Conservation (phyloP, 192 early-diverging fungal genomes). For the Dissophora ornata region DNA sequence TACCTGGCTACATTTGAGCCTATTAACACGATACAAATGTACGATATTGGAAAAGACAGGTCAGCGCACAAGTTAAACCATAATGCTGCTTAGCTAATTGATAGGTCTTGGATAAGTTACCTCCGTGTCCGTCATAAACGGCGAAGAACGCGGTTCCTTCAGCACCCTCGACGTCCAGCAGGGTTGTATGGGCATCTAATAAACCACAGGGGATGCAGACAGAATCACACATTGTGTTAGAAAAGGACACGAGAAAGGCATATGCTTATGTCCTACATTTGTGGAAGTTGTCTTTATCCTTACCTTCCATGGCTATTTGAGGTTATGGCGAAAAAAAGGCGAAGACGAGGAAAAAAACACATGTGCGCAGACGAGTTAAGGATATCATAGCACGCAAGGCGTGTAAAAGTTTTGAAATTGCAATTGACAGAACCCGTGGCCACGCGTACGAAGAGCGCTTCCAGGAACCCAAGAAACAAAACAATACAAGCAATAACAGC, state of each 20-base stretch:
- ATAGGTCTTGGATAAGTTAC: too few relatives aligned
- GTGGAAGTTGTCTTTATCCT: background rate
- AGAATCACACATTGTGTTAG: background rate
- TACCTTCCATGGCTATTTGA: constrained; percentile 43
- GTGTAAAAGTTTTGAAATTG: background rate
- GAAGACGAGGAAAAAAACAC: background rate
- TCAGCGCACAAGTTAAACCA: too few relatives aligned
- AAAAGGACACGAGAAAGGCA: background rate
- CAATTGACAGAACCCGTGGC: constrained; percentile 6
- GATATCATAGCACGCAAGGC: constrained; percentile 18
- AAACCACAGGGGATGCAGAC: background rate
- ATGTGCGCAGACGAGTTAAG: constrained; percentile 15
- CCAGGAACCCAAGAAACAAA: too few relatives aligned
- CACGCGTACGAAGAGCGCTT: constrained; percentile 14
- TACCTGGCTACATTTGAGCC: constrained; percentile 85
- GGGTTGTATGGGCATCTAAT: constrained; percentile 92
- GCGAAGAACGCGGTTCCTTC: constrained; percentile 87
- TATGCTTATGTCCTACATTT: background rate
- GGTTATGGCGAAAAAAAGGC: background rate
- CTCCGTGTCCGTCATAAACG: constrained; percentile 98
- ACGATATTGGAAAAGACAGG: background rate
- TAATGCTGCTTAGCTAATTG: too few relatives aligned
- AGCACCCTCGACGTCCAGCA: constrained; percentile 75
- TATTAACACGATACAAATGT: constrained; percentile 11
- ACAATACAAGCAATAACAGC: too few relatives aligned